Evolutionary conservation across 2,329 filamentous ascomycete species (phyloP), one percentile per base, ranked within the genome.

Genomic region (Scopulariopsis brevicaulis): DNA sequence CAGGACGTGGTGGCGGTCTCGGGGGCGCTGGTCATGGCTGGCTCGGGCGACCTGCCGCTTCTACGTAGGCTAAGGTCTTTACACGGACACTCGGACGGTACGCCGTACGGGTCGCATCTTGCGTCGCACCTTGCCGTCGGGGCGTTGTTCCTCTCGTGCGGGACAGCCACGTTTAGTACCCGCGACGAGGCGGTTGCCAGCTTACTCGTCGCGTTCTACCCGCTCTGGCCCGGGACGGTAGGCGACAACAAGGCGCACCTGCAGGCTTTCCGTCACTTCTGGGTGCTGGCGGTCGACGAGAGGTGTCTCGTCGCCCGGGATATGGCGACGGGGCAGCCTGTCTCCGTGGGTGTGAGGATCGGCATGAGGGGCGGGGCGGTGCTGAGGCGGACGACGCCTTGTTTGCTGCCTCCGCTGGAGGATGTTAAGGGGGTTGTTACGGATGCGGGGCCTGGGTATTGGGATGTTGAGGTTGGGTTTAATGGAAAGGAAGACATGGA

Each of bases 191-290:
- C 93, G 11, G 85, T 96, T 54, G 93, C 90, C 1, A 84, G 90
- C 14, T 77, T 99, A 7, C 82, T 99, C 8, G 86, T 94, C 51
- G 87, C 94, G 1, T 96, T 99, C 70, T 99, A 99, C 67, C 94
- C 94, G 0, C 80, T 96, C 22, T 96, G 96, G 68, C 94, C 94
- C 0, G 87, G 83, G 11, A 87, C 84, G 34, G 89, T 97, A 1
- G 87, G 96, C 65, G 94, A 99, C 73, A 97, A 97, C 67, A 87
- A 89, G 63, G 91, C 90, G 12, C 94, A 99, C 66, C 79, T 99
- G 6, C 94, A 99, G 74, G 94, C 95, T 3, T 94, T 99, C 74
- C 85, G 95, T 5, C 93, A 99, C 71, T 89, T 99, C 67, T 99
- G 94, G 94, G 93, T 96, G 12, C 79, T 99, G 3, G 94, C 94